These are phyloP conservation scores for Exophiala mesophila DNA, from an alignment of 2,329 filamentous ascomycete species.

Conservation along the genomic window DNA sequence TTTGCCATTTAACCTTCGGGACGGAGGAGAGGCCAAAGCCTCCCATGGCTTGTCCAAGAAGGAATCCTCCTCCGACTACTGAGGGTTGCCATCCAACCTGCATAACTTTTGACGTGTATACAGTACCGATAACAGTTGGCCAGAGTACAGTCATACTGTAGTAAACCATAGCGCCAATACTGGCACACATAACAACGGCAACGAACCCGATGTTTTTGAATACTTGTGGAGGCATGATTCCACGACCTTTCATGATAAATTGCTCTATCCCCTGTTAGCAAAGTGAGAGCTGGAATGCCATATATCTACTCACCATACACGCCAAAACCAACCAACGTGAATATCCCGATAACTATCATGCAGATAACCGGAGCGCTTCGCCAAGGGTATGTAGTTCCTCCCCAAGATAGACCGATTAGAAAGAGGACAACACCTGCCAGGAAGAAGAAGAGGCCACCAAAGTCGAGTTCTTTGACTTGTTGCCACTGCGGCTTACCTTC, in stretches of 20 bases:
- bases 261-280: no score
- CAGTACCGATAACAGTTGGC: slow-evolving; percentile 37
- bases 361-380: slow-evolving; percentile 33
- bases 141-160: slow-evolving; percentile 44
- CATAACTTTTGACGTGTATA: slow-evolving; percentile 33
- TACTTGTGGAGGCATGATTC: no score
- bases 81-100: slow-evolving; percentile 3
- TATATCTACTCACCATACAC: slow-evolving; percentile 36
- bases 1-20: slow-evolving; percentile 13
- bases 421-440: slow-evolving; percentile 38
- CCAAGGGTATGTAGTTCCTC: slow-evolving; percentile 41
- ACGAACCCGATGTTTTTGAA: no score
- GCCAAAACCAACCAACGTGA: slow-evolving; percentile 33
- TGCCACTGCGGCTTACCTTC: slow-evolving; percentile 29
- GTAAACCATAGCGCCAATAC: slow-evolving; percentile 42
- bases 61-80: slow-evolving; percentile 1
- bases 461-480: slow-evolving; percentile 43
- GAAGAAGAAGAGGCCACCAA: slow-evolving; percentile 41
- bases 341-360: slow-evolving; percentile 35
- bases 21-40: slow-evolving; percentile 21
- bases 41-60: slow-evolving; percentile 25
- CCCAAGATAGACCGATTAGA: slow-evolving; percentile 41
- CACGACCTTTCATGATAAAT: no score
- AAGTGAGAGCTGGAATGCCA: no score
- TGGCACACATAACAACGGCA: no score